A percentile compares a stretch with the other conserved stretches of the same genome.
phyloP scores from a whole-genome alignment of 306 rosid genomes.

The Lupinus albus region DNA sequence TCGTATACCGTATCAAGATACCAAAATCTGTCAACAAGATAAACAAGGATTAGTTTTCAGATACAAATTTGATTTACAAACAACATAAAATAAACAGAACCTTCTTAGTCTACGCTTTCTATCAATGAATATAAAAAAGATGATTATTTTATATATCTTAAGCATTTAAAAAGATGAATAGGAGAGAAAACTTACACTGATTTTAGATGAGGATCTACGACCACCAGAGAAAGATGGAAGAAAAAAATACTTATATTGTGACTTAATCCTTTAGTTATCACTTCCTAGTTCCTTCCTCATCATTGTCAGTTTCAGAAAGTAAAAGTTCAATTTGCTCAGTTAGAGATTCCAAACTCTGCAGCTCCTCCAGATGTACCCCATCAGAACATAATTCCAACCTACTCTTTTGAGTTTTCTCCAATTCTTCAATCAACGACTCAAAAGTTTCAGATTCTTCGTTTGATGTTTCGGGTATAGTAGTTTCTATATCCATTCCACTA shows the following conservation, averaged over 20 bases:
- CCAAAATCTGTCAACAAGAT: slow-evolving; percentile 41
- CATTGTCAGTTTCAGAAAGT: slow-evolving; percentile 48
- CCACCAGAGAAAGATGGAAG: slow-evolving; percentile 33
- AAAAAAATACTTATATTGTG: slow-evolving; percentile 4
- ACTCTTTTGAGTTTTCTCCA: slow-evolving; percentile 40
- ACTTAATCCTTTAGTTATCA: slow-evolving; percentile 24
- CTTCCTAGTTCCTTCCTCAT: slow-evolving; percentile 10
- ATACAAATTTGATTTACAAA: slow-evolving; percentile 17
- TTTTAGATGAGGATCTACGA: slow-evolving; percentile 41
- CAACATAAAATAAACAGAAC: slow-evolving; percentile 12
- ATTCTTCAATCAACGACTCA: slow-evolving; percentile 53
- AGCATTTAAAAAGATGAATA: slow-evolving; percentile 5
- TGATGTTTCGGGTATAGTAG: slow-evolving; percentile 34
- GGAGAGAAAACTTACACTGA: slow-evolving; percentile 34
- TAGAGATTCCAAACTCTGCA: slow-evolving; percentile 46
- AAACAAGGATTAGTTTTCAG: slow-evolving; percentile 32
- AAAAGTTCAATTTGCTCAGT: slow-evolving; percentile 51
- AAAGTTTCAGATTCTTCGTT: slow-evolving; percentile 45
- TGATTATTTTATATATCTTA: not conserved
- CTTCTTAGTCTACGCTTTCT: slow-evolving; percentile 8
- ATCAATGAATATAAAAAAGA: not conserved
- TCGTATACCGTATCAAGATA: slow-evolving; percentile 16
- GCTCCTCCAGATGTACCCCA: slow-evolving; percentile 41
- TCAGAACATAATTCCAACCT: slow-evolving; percentile 38
- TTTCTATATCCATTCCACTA: slow-evolving; percentile 58